These are phyloP conservation scores for Calendula officinalis DNA, from an alignment of 129 eudicot species.

Conservation along the genomic window DNA sequence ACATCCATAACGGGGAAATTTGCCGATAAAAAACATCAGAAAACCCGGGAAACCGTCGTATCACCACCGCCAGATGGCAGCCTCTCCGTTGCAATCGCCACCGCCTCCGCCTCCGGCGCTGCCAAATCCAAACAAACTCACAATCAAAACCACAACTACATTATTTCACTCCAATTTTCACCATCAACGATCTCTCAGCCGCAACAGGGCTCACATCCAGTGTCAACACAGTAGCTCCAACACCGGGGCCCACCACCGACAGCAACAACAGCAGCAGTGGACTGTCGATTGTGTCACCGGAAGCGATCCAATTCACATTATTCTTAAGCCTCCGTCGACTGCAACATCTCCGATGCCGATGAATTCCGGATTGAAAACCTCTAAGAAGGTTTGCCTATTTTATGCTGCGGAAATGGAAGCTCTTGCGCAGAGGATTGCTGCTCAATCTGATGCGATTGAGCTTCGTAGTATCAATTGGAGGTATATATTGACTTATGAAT, in stretches of 20 bases:
- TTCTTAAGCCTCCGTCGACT: conserved; percentile 59
- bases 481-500: conserved; percentile 25
- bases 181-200: conserved; percentile 22
- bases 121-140: conserved; percentile 28
- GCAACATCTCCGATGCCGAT: conserved; percentile 45
- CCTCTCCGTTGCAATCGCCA: conserved; percentile 51
- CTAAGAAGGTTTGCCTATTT: conserved; percentile 73
- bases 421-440: conserved; percentile 72
- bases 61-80: conserved; percentile 52
- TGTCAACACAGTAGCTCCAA: conserved; percentile 46
- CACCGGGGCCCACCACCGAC: conserved; percentile 34
- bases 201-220: conserved; percentile 28
- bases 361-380: conserved; percentile 34
- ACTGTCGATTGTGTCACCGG: conserved; percentile 78
- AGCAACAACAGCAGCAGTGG: conserved; percentile 44
- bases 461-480: conserved; percentile 89
- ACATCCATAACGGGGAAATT: conserved; percentile 23
- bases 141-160: conserved; percentile 22
- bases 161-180: conserved; percentile 16
- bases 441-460: conserved; percentile 88
- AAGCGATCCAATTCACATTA: conserved; percentile 78
- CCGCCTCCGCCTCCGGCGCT: conserved; percentile 40
- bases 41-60: conserved; percentile 22
- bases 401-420: conserved; percentile 79
- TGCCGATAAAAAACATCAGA: conserved; percentile 14